These are phyloP conservation scores for Cytauxzoon felis DNA, from an alignment of 169 alveolate species.

Conservation along the genomic window DNA sequence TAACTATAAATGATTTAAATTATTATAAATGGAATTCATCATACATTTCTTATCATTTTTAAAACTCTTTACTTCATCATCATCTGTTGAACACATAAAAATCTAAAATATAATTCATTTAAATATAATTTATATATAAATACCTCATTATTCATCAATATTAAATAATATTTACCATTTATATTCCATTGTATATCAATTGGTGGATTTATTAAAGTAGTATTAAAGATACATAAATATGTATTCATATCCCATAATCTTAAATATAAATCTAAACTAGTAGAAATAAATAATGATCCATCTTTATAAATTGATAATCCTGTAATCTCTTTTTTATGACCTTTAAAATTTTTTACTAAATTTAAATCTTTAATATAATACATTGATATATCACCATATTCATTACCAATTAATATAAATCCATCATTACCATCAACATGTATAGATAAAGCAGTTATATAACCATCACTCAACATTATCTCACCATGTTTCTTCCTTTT, in stretches of 20 bases:
- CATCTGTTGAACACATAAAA: not conserved
- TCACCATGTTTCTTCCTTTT: constrained; percentile 58
- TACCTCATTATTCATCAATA: constrained; percentile 4
- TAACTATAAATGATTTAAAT: not conserved
- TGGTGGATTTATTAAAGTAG: constrained; percentile 19
- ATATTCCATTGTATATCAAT: constrained; percentile 37
- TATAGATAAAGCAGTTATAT: constrained; percentile 36
- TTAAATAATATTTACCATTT: constrained; percentile 14
- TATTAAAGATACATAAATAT: constrained; percentile 40
- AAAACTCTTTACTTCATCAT: not conserved
- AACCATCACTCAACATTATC: constrained; percentile 52
- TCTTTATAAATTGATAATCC: constrained; percentile 47
- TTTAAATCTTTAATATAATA: constrained; percentile 17
- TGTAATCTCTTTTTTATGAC: constrained; percentile 40
- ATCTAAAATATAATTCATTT: not conserved
- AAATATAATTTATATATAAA: not conserved
- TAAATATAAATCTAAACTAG: constrained; percentile 18
- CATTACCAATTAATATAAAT: constrained; percentile 47
- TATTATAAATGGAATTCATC: not conserved
- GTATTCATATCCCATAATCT: constrained; percentile 63
- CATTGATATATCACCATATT: constrained; percentile 34
- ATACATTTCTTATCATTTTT: not conserved
- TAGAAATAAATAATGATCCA: constrained; percentile 45
- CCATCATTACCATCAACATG: constrained; percentile 39
- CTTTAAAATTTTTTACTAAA: constrained; percentile 36